Base-by-base conservation (phyloP, 1,284 basidiomycete genomes). In the Thecaphora frezii region DNA sequence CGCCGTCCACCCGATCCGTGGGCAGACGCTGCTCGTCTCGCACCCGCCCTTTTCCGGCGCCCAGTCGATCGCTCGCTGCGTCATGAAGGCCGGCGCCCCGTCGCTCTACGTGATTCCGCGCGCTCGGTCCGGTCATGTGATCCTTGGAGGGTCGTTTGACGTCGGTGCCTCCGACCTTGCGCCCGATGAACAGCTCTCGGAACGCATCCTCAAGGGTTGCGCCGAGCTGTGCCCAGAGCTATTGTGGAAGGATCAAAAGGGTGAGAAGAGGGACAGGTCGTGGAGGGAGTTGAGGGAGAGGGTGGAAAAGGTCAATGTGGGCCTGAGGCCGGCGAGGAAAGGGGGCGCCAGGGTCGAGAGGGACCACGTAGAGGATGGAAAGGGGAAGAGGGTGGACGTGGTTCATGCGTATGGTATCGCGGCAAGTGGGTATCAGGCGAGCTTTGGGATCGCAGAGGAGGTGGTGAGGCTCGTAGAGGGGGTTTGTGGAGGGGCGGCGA, bases 1-100 rank as follows among this genome's bases (percentile, higher is more conserved):
- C 63, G 89, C 91, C 74, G 83, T 92, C 22, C 86, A 86, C 74
- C 91, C 92, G 0, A 85, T 92, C 48, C 84, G 90, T 40, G 93
- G 93, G 0, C 93, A 96, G 80, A 93, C 90, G 0, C 85, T 92
- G 10, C 80, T 91, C 24, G 82, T 91, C 14, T 81, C 85, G 49
- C 88, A 90, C 0, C 90, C 91, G 1, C 85, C 78, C 2, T 71
- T 71, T 54, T 53, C 40, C 10, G 24, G 22, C 3, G 46, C 52
- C 18, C 46, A 13, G 2, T 14, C 24, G 9, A 43, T 39, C 2
- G 60, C 69, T 2, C 43, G 61, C 19, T 75, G 73, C 57, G 58
- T 66, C n/a, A 64, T 61, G 53, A 63, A 68, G 25, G 42, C 60
- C 24, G 51, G 48, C 21, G 44, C 44, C 10, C 60, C 60, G 2